phyloP scores from a whole-genome alignment of 768 basidiomycete genomes.

The Scleroderma citrinum region DNA sequence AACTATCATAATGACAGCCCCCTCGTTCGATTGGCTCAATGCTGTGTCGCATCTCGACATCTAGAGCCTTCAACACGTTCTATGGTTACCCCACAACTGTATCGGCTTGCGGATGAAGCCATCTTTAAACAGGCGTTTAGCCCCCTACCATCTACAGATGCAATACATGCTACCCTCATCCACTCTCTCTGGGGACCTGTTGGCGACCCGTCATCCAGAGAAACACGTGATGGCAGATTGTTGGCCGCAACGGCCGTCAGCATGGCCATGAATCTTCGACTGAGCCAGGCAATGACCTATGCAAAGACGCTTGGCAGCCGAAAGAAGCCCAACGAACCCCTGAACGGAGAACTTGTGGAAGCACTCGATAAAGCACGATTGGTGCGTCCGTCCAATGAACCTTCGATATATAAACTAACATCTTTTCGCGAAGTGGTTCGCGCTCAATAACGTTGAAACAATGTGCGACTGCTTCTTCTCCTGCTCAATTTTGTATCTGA shows the following conservation, averaged over 20 bases:
- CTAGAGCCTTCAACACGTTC: constrained; percentile 31
- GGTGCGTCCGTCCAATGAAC: constrained; percentile 20
- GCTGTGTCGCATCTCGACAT: constrained; percentile 42
- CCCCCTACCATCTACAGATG: constrained; percentile 36
- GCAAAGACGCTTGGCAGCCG: constrained; percentile 24
- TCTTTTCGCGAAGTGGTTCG: constrained; percentile 31
- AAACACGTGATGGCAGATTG: constrained; percentile 35
- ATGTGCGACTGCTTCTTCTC: constrained; percentile 24
- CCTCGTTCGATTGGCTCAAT: constrained; percentile 40
- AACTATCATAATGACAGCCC: constrained; percentile 24
- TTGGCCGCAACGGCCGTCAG: constrained; percentile 38
- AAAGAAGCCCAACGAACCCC: constrained; percentile 22
- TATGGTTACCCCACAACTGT: constrained; percentile 34
- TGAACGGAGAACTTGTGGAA: constrained; percentile 27
- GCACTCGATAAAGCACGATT: constrained; percentile 33
- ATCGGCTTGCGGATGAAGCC: constrained; percentile 36
- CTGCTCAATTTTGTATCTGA: neutral
- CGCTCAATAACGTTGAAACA: constrained; percentile 33
- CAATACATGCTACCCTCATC: constrained; percentile 36
- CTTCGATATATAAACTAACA: constrained; percentile 11
- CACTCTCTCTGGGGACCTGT: constrained; percentile 42
- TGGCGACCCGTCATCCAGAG: constrained; percentile 24
- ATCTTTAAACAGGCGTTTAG: constrained; percentile 37
- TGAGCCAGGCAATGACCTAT: constrained; percentile 32
- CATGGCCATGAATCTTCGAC: constrained; percentile 41